Evolutionary conservation across 2,329 filamentous ascomycete genomes (phyloP).

Genomic region (Arthrobotrys sinensis): DNA sequence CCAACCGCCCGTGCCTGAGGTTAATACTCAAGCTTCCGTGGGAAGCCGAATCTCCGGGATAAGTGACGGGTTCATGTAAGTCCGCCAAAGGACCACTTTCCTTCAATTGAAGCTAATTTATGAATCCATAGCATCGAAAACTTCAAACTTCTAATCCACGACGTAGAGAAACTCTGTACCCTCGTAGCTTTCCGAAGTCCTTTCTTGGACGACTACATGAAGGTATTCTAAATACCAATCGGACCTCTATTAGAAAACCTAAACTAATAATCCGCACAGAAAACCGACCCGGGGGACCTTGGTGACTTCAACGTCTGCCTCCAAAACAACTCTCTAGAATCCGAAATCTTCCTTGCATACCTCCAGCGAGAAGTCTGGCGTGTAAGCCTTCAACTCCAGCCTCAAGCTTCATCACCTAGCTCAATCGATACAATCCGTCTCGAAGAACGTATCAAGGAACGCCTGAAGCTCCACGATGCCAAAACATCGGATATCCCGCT

Average conservation of each 20-base stretch:
- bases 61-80: neutral
- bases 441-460: constrained; percentile 17
- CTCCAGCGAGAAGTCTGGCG: constrained; percentile 29
- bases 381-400: neutral
- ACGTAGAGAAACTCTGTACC: constrained; percentile 27
- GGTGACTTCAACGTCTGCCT: constrained; percentile 7
- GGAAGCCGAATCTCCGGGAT: neutral
- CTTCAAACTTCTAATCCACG: constrained; percentile 2
- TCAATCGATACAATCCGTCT: neutral
- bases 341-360: constrained; percentile 28
- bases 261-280: neutral
- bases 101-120: neutral
- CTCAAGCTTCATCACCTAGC: too few species aligned
- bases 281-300: neutral
- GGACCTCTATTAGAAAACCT: neutral
- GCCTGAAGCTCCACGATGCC: neutral
- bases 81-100: neutral
- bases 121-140: neutral
- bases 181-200: neutral
- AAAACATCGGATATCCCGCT: neutral
- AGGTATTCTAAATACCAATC: neutral
- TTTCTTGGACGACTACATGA: constrained; percentile 6
- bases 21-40: neutral
- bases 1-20: neutral
- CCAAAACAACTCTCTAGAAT: neutral